Base-by-base conservation (phyloP, 2,329 filamentous ascomycete species). In the Fusarium marasasianum region DNA sequence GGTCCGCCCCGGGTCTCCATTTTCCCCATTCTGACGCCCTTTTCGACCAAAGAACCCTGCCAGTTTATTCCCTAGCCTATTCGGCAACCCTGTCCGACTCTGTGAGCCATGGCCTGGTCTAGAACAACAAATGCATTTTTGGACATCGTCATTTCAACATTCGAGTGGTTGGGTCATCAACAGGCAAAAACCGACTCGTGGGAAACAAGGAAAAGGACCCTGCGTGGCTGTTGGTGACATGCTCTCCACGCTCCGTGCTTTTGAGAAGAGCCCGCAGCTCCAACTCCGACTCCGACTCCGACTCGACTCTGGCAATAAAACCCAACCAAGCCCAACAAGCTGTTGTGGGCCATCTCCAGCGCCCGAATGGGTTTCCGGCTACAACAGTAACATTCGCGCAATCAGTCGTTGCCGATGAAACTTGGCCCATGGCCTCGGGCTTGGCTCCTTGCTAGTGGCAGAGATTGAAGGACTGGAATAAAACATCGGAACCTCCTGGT, bases 41-140 rank as follows among this genome's bases (percentile, higher is more conserved):
- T 40, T 40, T 33, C 43, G 66, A 40, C 38, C 60, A 59, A 40
- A 44, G 37, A 17, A 26, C 45, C 69, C 55, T 70, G 35, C 40
- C 45, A 29, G n/a, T 29, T 47, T 53, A 22, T 17, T 43, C 40
- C 47, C 56, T 71, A 66, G 69, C 63, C 45, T 53, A 61, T 71
- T 74, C 58, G 73, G 71, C 62, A 65, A 61, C 54, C 41, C 48
- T 70, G 67, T 60, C 61, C 69, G 63, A 68, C 61, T 37, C 43
- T 61, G 58, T 65, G 41, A 66, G 58, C 60, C 66, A 74, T 75
- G 31, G 76, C 47, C 72, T 69, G 65, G 72, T 72, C 76, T 67
- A 75, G 76, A 76, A 76, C 72, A 26, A 38, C 40, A 66, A 45
- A 58, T 15, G 33, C 53, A 66, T 24, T 59, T 65, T 47, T 45